These are phyloP conservation scores for Blastobotrys capitulatus DNA, from an alignment of 1,139 yeast species.

Conservation along the genomic window DNA sequence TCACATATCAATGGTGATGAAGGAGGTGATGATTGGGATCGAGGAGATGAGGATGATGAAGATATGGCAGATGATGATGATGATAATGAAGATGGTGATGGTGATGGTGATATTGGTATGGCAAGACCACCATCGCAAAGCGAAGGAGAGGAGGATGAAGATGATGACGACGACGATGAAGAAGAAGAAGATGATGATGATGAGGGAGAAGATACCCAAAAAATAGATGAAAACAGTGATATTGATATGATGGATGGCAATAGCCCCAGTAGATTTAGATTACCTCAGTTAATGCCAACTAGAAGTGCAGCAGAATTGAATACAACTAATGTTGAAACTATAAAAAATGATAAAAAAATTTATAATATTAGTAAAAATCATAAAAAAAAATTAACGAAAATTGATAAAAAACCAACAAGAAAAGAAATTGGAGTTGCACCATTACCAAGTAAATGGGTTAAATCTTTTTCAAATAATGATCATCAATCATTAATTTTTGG, in stretches of 20 bases:
- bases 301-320: slow-evolving; percentile 25
- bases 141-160: background rate
- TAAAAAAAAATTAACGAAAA: background rate
- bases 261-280: slow-evolving; percentile 14
- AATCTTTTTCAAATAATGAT: slow-evolving; percentile 8
- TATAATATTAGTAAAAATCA: background rate
- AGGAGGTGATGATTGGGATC: background rate
- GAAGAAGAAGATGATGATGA: background rate
- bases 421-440: slow-evolving; percentile 21
- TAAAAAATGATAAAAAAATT: background rate
- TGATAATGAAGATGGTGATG: background rate
- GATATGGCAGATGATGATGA: background rate
- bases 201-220: background rate
- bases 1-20: background rate
- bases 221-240: slow-evolving; percentile 4
- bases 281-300: slow-evolving; percentile 26
- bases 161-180: background rate
- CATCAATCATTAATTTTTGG: slow-evolving; percentile 1
- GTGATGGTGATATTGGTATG: background rate
- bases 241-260: slow-evolving; percentile 4
- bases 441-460: slow-evolving; percentile 24
- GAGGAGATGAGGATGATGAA: background rate
- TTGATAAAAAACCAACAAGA: slow-evolving; percentile 10
- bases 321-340: slow-evolving; percentile 11
- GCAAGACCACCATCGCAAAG: no score